Conservation (phyloP, 169 alveolate species). For the Plasmodium falciparum region DNA sequence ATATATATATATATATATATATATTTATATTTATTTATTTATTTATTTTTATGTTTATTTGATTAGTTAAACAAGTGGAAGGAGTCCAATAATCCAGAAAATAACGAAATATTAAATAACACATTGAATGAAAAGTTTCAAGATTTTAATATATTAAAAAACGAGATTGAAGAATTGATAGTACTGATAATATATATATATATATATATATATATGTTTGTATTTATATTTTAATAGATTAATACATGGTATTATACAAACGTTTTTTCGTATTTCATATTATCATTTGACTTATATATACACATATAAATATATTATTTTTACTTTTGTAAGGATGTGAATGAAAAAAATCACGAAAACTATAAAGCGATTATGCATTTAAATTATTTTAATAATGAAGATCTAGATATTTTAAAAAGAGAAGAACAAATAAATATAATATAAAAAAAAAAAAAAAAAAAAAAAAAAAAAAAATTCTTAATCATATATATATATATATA, state of each 20-base stretch:
- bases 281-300: neutral
- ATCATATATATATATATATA: neutral
- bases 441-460: neutral
- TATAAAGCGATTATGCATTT: slow-evolving; percentile 69
- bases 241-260: no score
- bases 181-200: slow-evolving; percentile 9
- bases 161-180: slow-evolving; percentile 44
- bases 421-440: slow-evolving; percentile 13
- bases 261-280: no score
- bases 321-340: slow-evolving; percentile 14
- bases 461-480: neutral
- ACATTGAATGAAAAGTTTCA: slow-evolving; percentile 25
- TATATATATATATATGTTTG: neutral
- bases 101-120: slow-evolving; percentile 55
- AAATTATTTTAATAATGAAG: slow-evolving; percentile 57
- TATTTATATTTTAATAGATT: neutral
- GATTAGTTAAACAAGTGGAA: slow-evolving; percentile 45
- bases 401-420: slow-evolving; percentile 65
- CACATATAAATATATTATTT: neutral
- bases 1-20: no score
- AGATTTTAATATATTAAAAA: slow-evolving; percentile 36
- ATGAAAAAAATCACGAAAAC: slow-evolving; percentile 41
- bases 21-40: neutral
- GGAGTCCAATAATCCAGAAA: slow-evolving; percentile 22
- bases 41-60: neutral